Conservation (phyloP, 306 rosid species). For the Macrotyloma uniflorum region DNA sequence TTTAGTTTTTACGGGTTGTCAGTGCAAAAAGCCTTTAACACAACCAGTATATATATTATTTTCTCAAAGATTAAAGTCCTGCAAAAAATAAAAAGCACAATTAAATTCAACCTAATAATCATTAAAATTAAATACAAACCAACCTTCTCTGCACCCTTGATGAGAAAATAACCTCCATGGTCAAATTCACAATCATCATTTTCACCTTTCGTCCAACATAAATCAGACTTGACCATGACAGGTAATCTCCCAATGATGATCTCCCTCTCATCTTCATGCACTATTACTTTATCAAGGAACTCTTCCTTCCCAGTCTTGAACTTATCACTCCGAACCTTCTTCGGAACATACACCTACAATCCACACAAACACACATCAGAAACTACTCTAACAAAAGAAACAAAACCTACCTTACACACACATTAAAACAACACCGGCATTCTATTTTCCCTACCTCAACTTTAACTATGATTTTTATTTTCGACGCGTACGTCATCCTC, state of each 20-base stretch:
- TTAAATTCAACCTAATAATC: background rate
- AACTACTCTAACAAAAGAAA: background rate
- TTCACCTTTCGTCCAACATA: constrained; percentile 86
- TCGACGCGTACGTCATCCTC: constrained; percentile 88
- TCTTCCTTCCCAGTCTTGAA: constrained; percentile 83
- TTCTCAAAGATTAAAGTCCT: background rate
- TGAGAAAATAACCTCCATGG: constrained; percentile 86
- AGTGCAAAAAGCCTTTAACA: background rate
- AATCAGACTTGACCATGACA: constrained; percentile 90
- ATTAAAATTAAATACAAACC: background rate
- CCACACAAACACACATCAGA: constrained; percentile 27
- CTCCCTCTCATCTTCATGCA: constrained; percentile 56
- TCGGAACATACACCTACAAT: constrained; percentile 63
- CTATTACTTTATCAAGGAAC: constrained; percentile 44
- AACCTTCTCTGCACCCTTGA: constrained; percentile 97
- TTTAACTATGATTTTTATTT: constrained; percentile 58
- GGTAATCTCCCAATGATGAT: constrained; percentile 78
- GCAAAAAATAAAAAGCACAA: background rate
- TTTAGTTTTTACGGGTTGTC: background rate
- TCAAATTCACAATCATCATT: constrained; percentile 88
- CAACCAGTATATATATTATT: background rate
- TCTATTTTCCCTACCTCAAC: constrained; percentile 55
- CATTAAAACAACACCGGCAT: background rate
- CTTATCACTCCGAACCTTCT: constrained; percentile 69
- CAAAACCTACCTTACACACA: background rate